Evolutionary conservation across 441 rosid genomes (phyloP).

Genomic region (Lagerstroemia fauriei): DNA sequence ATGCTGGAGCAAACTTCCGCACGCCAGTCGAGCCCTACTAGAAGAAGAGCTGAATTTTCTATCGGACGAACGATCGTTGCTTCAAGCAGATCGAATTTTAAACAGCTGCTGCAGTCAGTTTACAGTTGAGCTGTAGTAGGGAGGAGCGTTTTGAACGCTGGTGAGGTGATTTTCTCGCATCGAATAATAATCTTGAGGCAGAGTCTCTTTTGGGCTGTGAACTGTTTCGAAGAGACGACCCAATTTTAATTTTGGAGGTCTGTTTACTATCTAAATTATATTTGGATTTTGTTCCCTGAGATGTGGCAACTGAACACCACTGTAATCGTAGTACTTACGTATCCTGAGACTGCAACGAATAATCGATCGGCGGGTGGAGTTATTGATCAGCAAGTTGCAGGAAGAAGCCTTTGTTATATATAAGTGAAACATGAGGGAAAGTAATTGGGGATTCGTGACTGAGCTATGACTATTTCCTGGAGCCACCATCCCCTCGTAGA

Average conservation of each 20-base stretch:
- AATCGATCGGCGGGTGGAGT: too few species aligned
- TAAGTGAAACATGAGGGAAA: too few species aligned
- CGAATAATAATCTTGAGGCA: not conserved
- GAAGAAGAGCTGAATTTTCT: too few species aligned
- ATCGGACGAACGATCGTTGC: not conserved
- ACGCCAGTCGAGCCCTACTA: constrained; percentile 44
- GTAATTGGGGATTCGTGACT: too few species aligned
- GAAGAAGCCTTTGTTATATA: too few species aligned
- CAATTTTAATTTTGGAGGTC: not conserved
- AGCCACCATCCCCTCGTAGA: too few species aligned
- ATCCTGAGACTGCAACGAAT: too few species aligned
- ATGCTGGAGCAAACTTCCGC: constrained; percentile 47
- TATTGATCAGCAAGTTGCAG: too few species aligned
- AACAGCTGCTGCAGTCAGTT: not conserved
- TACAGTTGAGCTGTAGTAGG: constrained; percentile 8
- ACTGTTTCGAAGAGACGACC: not conserved
- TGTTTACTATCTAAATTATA: not conserved
- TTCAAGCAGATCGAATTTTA: not conserved
- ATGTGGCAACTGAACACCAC: too few species aligned
- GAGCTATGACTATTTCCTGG: too few species aligned
- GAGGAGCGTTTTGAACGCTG: not conserved
- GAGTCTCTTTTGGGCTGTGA: not conserved
- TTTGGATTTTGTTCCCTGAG: constrained; percentile 20
- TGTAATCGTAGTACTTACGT: too few species aligned
- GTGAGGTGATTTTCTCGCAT: not conserved